Percentiles rank a stretch among this genome's conserved stretches.
Evolutionary conservation across 805 yeast genomes (phyloP).

Genomic region (Candida xiaguanensis): DNA sequence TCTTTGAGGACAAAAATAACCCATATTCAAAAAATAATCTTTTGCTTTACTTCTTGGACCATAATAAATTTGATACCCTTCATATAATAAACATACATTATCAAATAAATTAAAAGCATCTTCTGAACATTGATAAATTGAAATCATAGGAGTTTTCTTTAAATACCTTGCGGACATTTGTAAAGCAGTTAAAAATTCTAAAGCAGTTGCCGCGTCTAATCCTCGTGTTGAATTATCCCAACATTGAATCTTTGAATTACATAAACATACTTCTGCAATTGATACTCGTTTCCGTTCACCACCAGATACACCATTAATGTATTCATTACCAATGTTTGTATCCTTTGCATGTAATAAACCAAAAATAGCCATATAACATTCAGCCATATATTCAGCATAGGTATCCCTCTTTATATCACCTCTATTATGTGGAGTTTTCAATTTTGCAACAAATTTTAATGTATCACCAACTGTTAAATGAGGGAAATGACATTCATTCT

Average conservation of each 20-base stretch:
- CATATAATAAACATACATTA: constrained; percentile 40
- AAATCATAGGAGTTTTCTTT: constrained; percentile 54
- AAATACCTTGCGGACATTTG: constrained; percentile 56
- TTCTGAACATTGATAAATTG: constrained; percentile 68
- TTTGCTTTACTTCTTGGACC: constrained; percentile 35
- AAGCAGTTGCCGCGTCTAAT: constrained; percentile 66
- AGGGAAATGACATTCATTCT: constrained; percentile 56
- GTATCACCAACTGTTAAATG: constrained; percentile 54
- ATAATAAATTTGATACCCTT: constrained; percentile 47
- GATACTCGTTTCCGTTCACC: constrained; percentile 73
- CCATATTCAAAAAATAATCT: constrained; percentile 55
- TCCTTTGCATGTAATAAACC: constrained; percentile 58
- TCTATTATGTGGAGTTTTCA: constrained; percentile 43
- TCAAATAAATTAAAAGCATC: constrained; percentile 53
- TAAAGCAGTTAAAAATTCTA: constrained; percentile 59
- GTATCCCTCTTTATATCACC: constrained; percentile 29
- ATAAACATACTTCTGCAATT: constrained; percentile 58
- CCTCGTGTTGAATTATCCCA: constrained; percentile 77
- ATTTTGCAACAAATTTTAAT: constrained; percentile 49
- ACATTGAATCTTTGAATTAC: constrained; percentile 52
- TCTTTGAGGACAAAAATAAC: constrained; percentile 58
- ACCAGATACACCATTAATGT: constrained; percentile 67
- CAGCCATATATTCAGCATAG: constrained; percentile 39
- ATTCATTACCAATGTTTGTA: constrained; percentile 65
- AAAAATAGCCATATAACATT: constrained; percentile 42